Percentiles rank a stretch among this genome's conserved stretches.
Evolutionary conservation across 176 grass and related monocot genomes (phyloP).

Genomic region (Thinopyrum elongatum): DNA sequence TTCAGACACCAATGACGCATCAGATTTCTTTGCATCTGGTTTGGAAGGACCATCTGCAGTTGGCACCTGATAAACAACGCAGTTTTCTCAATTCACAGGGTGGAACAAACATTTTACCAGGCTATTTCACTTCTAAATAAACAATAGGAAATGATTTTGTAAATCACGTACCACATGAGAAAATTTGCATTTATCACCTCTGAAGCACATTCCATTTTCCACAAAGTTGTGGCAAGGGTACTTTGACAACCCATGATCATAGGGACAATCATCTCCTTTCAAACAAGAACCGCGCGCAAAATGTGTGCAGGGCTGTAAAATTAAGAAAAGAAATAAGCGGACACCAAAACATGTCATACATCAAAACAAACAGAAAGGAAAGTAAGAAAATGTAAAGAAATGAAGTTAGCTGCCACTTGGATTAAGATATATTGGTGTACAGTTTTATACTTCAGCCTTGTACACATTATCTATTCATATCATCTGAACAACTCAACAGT

Average conservation of each 20-base stretch:
- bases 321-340: conserved; percentile 19
- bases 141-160: neutral
- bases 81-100: neutral
- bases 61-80: conserved; percentile 48
- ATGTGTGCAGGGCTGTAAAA: conserved; percentile 72
- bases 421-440: conserved; percentile 10
- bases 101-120: neutral
- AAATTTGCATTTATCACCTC: conserved; percentile 95
- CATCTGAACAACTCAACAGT: neutral
- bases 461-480: neutral
- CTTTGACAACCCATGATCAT: conserved; percentile 88
- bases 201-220: conserved; percentile 65
- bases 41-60: conserved; percentile 34
- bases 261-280: conserved; percentile 92
- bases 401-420: neutral
- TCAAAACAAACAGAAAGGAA: neutral
- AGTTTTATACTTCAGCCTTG: conserved; percentile 1
- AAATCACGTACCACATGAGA: conserved; percentile 67
- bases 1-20: conserved; percentile 26
- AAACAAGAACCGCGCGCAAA: conserved; percentile 82
- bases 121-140: conserved; percentile 20
- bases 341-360: neutral
- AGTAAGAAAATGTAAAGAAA: neutral
- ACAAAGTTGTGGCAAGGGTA: conserved; percentile 84
- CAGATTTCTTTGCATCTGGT: conserved; percentile 44